Evolutionary conservation across 2,329 filamentous ascomycete genomes (phyloP), one percentile per base, ranked within the genome.

Genomic region (Penicillium sclerotiorum): DNA sequence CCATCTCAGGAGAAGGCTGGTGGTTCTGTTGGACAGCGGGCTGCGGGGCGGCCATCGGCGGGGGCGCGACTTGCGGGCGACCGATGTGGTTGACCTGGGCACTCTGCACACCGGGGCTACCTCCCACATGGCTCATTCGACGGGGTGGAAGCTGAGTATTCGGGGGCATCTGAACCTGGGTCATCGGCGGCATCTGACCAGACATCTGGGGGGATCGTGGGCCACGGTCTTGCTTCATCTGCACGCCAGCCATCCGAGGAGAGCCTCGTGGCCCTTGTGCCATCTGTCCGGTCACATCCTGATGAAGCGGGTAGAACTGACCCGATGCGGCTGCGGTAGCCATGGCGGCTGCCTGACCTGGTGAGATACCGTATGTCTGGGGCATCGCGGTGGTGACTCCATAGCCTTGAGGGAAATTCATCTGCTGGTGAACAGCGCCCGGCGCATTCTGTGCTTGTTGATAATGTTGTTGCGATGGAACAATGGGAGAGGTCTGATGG

Each of bases 241-340:
- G 79, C 28, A 80, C 77, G 13, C 81, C 82, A n/a, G 79, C 77
- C 81, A 94, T 85, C 56, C 90, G 84, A 40, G 91, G 90, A 3
- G 90, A 95, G 18, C 84, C 87, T 49, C 79, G 73, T 21, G 77
- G 73, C 21, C 79, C 77, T 59, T 77, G 78, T 8, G 71, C 67
- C 56, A 81, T 71, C 81, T 87, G 71, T 71, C 80, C 74, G 80
- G 79, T 75, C 80, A 83, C 85, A 63, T 92, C 88, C 47, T 88
- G 84, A 43, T 86, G 76, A 73, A 91, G 84, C 58, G 87, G 86
- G 54, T 88, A 87, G 60, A 88, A 88, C 53, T 90, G 87, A 33
- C 93, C 92, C 5, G 91, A 92, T 9, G 93, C 93, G 1, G 93
- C 92, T 15, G 93, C 93, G 1, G 92, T 96, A 37, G 88, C 92